phyloP scores from a whole-genome alignment of 305 asterid species.

The Lippia alba region DNA sequence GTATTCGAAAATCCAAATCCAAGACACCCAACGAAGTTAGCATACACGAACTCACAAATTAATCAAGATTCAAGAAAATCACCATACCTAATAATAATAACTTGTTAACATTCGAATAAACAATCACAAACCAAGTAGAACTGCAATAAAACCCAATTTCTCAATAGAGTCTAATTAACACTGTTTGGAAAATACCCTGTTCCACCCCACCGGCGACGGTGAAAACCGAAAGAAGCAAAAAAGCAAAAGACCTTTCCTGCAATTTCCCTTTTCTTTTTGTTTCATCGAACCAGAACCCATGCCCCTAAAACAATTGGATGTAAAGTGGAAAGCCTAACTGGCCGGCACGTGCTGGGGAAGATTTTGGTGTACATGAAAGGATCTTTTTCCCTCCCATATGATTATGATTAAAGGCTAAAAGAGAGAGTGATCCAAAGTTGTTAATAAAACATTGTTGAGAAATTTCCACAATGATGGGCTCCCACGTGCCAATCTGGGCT shows the following conservation, averaged over 20 bases:
- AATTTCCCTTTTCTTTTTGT: background rate
- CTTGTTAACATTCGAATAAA: too few relatives aligned
- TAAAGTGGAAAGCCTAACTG: conserved; percentile 47
- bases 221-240: background rate
- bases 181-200: background rate
- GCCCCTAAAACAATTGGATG: background rate
- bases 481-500: conserved; percentile 59
- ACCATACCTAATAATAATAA: too few relatives aligned
- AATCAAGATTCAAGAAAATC: too few relatives aligned
- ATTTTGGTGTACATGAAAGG: conserved; percentile 37
- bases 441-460: background rate
- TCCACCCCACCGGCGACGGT: background rate
- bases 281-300: background rate
- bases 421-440: conserved; percentile 37
- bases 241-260: conserved; percentile 20
- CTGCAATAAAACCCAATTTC: background rate
- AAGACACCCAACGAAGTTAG: too few relatives aligned
- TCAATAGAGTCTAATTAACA: background rate
- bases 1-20: too few relatives aligned
- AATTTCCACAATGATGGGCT: conserved; percentile 47
- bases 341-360: conserved; percentile 53
- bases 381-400: conserved; percentile 38
- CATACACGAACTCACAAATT: too few relatives aligned
- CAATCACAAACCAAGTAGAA: too few relatives aligned
- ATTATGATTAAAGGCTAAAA: conserved; percentile 9